These are phyloP conservation scores for Starmera pachycereana DNA, from an alignment of 805 yeast species.

Conservation along the genomic window DNA sequence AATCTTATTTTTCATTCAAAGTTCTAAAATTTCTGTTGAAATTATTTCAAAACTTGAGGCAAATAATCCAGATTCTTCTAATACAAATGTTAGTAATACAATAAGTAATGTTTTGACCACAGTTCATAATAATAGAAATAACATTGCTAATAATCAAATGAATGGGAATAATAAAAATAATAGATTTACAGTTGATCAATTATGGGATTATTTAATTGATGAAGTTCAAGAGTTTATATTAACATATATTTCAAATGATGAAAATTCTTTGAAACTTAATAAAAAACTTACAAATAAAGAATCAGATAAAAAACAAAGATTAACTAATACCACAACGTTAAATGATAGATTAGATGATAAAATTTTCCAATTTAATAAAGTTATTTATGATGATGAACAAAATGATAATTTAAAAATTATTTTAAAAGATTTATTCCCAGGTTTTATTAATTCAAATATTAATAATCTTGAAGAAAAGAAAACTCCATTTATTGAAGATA, in stretches of 20 bases:
- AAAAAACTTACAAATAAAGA: too few species aligned
- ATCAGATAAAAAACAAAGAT: too few species aligned
- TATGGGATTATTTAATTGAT: slow-evolving; percentile 10
- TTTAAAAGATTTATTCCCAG: slow-evolving; percentile 63
- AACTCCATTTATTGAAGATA: slow-evolving; percentile 49
- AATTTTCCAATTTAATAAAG: slow-evolving; percentile 27
- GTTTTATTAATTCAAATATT: slow-evolving; percentile 33
- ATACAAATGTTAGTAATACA: not conserved
- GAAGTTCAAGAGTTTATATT: slow-evolving; percentile 12
- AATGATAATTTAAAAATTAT: slow-evolving; percentile 31
- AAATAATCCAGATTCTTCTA: not conserved
- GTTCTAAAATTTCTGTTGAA: slow-evolving; percentile 56
- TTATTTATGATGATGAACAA: slow-evolving; percentile 24
- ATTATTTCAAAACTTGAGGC: slow-evolving; percentile 29
- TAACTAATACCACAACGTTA: slow-evolving; percentile 2
- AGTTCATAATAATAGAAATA: not conserved
- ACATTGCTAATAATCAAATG: slow-evolving; percentile 4
- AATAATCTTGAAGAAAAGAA: slow-evolving; percentile 20
- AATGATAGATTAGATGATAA: too few species aligned
- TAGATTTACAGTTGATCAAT: not conserved
- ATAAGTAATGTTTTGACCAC: not conserved
- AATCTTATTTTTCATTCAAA: slow-evolving; percentile 53
- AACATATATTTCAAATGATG: slow-evolving; percentile 14
- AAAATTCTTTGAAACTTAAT: slow-evolving; percentile 1
- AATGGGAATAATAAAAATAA: not conserved